Conservation (phyloP, 75 land plant genomes). For the Pinus tabuliformis region DNA sequence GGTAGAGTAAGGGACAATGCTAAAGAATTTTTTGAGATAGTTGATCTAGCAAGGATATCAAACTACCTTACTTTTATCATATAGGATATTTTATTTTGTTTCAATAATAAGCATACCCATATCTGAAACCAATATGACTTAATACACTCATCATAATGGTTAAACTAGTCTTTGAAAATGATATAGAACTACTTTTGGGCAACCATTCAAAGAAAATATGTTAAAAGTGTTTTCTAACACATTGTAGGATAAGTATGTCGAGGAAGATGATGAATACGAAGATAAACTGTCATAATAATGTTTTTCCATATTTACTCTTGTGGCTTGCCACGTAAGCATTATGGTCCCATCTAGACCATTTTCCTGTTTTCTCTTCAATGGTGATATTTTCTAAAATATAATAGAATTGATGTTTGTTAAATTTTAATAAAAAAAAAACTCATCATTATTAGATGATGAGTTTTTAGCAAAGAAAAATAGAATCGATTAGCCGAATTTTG, state of each 20-base stretch:
- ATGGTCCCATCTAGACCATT: no score
- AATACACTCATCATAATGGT: not conserved
- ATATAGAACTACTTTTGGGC: not conserved
- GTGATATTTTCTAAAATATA: not conserved
- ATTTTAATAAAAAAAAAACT: not conserved
- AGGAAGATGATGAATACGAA: conserved; percentile 35
- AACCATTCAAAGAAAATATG: not conserved
- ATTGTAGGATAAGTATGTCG: conserved; percentile 35
- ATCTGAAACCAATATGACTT: not conserved
- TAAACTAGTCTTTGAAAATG: not conserved
- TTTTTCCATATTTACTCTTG: conserved; percentile 30
- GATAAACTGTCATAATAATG: conserved; percentile 30
- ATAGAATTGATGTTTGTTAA: not conserved
- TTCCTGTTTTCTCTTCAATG: not conserved
- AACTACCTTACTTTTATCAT: not conserved
- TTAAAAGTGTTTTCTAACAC: not conserved
- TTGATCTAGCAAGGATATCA: conserved; percentile 72
- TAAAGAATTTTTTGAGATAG: conserved; percentile 64
- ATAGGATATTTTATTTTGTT: not conserved
- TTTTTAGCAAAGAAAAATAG: not conserved
- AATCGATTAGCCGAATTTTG: not conserved
- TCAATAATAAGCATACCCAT: not conserved
- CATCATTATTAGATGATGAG: not conserved
- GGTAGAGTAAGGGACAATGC: conserved; percentile 73
- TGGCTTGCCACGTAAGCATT: conserved; percentile 42